These are phyloP conservation scores for Backusella circina DNA, from an alignment of 192 early-diverging fungal species.

Conservation along the genomic window DNA sequence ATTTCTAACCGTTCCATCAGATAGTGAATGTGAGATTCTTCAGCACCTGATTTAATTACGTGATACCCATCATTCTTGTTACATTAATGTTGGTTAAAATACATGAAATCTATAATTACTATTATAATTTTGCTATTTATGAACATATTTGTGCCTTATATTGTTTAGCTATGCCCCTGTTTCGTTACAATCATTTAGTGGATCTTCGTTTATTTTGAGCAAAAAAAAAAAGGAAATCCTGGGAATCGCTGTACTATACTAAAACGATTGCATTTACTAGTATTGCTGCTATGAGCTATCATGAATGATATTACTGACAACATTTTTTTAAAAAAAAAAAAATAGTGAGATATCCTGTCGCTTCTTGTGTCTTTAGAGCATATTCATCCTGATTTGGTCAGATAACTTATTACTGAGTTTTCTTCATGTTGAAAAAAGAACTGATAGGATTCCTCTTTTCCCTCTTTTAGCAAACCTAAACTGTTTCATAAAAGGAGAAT, in stretches of 20 bases:
- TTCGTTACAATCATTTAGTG: neutral
- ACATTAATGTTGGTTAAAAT: neutral
- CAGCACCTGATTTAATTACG: neutral
- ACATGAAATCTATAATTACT: neutral
- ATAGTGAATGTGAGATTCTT: neutral
- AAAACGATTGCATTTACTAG: neutral
- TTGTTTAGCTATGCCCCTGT: neutral
- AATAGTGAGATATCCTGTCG: neutral
- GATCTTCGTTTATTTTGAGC: neutral
- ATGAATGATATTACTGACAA: neutral
- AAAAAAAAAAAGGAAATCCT: neutral
- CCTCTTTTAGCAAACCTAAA: conserved; percentile 7
- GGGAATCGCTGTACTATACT: neutral
- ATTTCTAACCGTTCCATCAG: neutral
- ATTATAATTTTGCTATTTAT: conserved; percentile 6
- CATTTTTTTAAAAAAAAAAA: neutral
- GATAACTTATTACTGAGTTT: conserved; percentile 6
- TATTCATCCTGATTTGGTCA: conserved; percentile 12
- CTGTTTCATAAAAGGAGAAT: conserved; percentile 13
- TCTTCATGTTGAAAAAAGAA: conserved; percentile 10
- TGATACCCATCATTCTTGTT: neutral
- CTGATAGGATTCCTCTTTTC: conserved; percentile 16
- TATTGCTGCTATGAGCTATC: neutral
- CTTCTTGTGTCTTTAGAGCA: neutral
- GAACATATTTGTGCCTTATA: conserved; percentile 1